Percentiles rank a stretch among this genome's conserved stretches.
These are phyloP conservation scores for Phytophthora vignae DNA, from an alignment of 352 stramenopile genomes.

Conservation along the genomic window DNA sequence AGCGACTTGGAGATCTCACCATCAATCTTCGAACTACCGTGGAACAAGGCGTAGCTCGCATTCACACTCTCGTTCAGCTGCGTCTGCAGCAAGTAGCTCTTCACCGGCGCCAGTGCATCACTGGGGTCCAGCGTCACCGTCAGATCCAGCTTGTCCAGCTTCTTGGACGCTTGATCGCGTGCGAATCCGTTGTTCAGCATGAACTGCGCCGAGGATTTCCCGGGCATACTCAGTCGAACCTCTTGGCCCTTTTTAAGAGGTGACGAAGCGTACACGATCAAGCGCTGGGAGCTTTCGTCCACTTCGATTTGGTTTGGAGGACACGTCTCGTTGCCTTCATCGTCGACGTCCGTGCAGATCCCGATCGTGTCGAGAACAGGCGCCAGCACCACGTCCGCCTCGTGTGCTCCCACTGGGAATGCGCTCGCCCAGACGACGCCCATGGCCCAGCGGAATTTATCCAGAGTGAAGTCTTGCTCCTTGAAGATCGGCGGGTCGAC, in stretches of 20 bases:
- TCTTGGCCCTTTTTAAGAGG: slow-evolving; percentile 43
- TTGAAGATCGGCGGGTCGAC: slow-evolving; percentile 58
- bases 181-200: slow-evolving; percentile 63
- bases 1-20: slow-evolving; percentile 38
- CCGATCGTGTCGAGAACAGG: slow-evolving; percentile 53
- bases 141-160: slow-evolving; percentile 55
- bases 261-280: slow-evolving; percentile 46
- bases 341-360: slow-evolving; percentile 41
- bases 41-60: slow-evolving; percentile 46
- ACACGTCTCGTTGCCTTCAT: slow-evolving; percentile 29
- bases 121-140: slow-evolving; percentile 50
- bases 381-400: slow-evolving; percentile 47
- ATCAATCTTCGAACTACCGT: slow-evolving; percentile 23
- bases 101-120: slow-evolving; percentile 46
- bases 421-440: slow-evolving; percentile 52
- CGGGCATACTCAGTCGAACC: slow-evolving; percentile 37
- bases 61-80: slow-evolving; percentile 55
- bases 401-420: slow-evolving; percentile 33
- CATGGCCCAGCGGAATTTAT: slow-evolving; percentile 57
- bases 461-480: slow-evolving; percentile 50
- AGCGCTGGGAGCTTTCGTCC: slow-evolving; percentile 24
- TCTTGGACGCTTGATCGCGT: slow-evolving; percentile 18
- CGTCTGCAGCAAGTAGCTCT: slow-evolving; percentile 45
- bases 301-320: slow-evolving; percentile 37
- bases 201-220: slow-evolving; percentile 49